These are phyloP conservation scores for Pseudocercospora pini-densiflorae DNA, from an alignment of 2,329 filamentous ascomycete species.

Conservation along the genomic window DNA sequence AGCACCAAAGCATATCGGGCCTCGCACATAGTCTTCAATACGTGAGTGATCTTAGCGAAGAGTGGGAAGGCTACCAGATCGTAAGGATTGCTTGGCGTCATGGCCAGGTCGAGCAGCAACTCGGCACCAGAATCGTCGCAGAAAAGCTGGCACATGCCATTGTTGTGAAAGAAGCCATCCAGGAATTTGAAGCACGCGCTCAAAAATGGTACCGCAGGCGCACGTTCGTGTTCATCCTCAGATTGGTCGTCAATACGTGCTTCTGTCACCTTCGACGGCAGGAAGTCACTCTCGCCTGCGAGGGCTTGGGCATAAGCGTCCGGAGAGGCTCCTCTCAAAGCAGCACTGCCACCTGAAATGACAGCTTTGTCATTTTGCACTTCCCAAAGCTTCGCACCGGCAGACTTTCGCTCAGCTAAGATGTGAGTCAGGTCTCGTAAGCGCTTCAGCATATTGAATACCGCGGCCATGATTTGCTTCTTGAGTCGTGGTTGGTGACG, in stretches of 20 bases:
- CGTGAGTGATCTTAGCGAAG: constrained; percentile 71
- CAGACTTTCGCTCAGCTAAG: constrained; percentile 69
- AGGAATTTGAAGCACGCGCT: constrained; percentile 79
- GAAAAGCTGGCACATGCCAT: constrained; percentile 72
- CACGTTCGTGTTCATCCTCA: constrained; percentile 43
- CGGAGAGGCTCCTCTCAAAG: constrained; percentile 17
- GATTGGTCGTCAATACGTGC: constrained; percentile 43
- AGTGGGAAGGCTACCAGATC: constrained; percentile 70
- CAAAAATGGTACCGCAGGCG: constrained; percentile 60
- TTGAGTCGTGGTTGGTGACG: constrained; percentile 89
- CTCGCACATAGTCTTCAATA: constrained; percentile 80
- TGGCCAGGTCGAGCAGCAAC: constrained; percentile 80
- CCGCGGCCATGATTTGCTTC: constrained; percentile 77
- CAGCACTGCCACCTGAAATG: constrained; percentile 48
- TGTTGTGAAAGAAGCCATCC: constrained; percentile 74
- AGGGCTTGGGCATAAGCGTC: constrained; percentile 16
- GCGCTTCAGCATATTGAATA: constrained; percentile 85
- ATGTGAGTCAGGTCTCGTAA: constrained; percentile 74
- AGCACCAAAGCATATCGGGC: constrained; percentile 79
- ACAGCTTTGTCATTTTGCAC: constrained; percentile 46
- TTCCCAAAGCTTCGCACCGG: constrained; percentile 77
- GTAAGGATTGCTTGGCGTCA: constrained; percentile 77
- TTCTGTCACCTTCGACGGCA: constrained; percentile 2
- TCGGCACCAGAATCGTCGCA: constrained; percentile 81
- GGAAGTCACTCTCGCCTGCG: constrained; percentile 7